Base-by-base conservation (phyloP, 768 basidiomycete genomes). In the Psilocybe cyanescens region DNA sequence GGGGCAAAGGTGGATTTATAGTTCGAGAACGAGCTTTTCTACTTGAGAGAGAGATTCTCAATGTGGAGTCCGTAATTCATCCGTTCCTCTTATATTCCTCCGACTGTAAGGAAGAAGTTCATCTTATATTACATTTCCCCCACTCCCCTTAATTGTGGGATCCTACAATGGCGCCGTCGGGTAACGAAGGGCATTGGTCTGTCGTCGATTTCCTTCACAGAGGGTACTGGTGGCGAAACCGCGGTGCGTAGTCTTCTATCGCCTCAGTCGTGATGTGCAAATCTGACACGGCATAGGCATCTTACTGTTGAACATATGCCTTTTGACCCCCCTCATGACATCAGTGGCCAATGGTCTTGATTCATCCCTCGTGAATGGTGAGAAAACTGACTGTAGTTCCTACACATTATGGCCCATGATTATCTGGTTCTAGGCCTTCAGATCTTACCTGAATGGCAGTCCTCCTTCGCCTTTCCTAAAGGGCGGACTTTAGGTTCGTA, bases 301-400 rank as follows among this genome's bases (percentile, higher is more conserved):
- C 49, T 73, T 88, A 30, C 58, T 80, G 52, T 73, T 89, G 41
- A 89, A 89, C 70, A 59, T 89, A 4, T 85, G 81, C 65, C 76
- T 90, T 33, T 57, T 86, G 14, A 75, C 90, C 14, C 86, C 89
- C 1, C 77, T 91, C n/a, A 72, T 90, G 58, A 88, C 89, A 14
- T 83, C 87, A 16, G 76, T 82, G 12, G 82, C 83, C 52, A 90
- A 89, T 72, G 89, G 90, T 28, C 80, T 88, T 53, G 87, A 90
- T 69, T 85, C 86, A 3, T 89, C 87, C n/a, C 73, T 88, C 48
- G 78, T 88, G 14, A 89, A 89, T 66, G 77, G 76, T 81, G 58
- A 35, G 59, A 30, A 33, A 49, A 29, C 19, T 24, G 24, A 16
- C 8, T 8, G 28, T 29, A 39, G 39, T 49, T 24, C 55, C 57